Percentiles rank a stretch among this genome's conserved stretches.
phyloP scores from a whole-genome alignment of 345 rosid genomes.

The Pelargonium nanum region DNA sequence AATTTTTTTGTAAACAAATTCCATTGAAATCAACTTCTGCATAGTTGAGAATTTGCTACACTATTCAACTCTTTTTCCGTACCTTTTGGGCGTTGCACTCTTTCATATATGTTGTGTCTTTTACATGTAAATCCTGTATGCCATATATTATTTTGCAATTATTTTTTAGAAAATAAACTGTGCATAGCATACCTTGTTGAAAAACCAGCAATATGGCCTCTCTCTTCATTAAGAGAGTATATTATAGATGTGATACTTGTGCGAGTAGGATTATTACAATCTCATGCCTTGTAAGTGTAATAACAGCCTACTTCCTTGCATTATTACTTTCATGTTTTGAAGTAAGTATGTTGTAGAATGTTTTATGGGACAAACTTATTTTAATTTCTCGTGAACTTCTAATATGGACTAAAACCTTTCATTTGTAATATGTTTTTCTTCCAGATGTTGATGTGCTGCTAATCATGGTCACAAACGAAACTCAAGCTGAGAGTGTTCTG shows the following conservation, averaged over 20 bases:
- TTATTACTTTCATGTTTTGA: too few species aligned
- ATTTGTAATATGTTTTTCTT: slow-evolving; percentile 25
- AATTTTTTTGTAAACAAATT: too few species aligned
- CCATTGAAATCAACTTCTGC: not conserved
- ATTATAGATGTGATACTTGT: not conserved
- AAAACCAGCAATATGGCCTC: not conserved
- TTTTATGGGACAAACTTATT: too few species aligned
- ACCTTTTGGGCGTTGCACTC: not conserved
- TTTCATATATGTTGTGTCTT: not conserved
- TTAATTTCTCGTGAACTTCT: too few species aligned
- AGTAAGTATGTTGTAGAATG: too few species aligned
- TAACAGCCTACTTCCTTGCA: not conserved
- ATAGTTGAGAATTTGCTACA: not conserved
- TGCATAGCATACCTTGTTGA: not conserved
- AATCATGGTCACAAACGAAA: slow-evolving; percentile 88
- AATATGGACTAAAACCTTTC: too few species aligned
- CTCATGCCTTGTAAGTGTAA: not conserved
- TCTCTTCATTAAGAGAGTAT: not conserved
- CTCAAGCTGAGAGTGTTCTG: slow-evolving; percentile 70
- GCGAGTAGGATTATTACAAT: not conserved
- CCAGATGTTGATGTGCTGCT: slow-evolving; percentile 78
- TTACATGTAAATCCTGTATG: not conserved
- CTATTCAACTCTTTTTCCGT: not conserved
- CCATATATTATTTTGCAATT: too few species aligned
- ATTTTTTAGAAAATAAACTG: not conserved